Conservation (phyloP, 768 basidiomycete species). For the Hysterangium stoloniferum region DNA sequence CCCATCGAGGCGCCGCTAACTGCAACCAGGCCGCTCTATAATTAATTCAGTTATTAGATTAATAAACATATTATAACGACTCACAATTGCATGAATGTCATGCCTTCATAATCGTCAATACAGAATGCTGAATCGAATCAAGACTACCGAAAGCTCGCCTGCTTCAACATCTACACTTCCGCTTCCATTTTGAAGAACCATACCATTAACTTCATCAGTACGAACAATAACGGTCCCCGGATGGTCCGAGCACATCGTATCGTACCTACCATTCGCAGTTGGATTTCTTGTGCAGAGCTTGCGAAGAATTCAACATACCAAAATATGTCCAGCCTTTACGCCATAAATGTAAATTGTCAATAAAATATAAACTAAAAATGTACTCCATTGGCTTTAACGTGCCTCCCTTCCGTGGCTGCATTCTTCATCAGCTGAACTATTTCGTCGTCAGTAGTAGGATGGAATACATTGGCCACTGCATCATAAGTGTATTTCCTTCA, state of each 20-base stretch:
- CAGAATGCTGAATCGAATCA: not conserved
- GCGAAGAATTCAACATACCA: not conserved
- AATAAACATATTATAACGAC: not conserved
- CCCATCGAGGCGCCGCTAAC: constrained; percentile 12
- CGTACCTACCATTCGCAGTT: constrained; percentile 7
- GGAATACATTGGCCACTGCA: constrained; percentile 8
- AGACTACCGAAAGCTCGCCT: not conserved
- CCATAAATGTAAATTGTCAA: not conserved
- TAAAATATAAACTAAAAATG: not conserved
- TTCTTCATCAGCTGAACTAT: constrained; percentile 9
- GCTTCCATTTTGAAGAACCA: constrained; percentile 2
- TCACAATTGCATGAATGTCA: constrained; percentile 13
- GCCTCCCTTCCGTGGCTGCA: constrained; percentile 7
- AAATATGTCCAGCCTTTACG: constrained; percentile 4
- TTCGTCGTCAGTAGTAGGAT: constrained; percentile 10
- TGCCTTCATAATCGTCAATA: not conserved
- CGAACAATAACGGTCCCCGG: constrained; percentile 11
- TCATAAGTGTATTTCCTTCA: no score
- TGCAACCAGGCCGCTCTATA: constrained; percentile 12
- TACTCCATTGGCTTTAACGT: constrained; percentile 11
- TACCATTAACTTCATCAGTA: constrained; percentile 11
- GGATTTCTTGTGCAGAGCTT: not conserved
- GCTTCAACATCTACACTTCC: constrained; percentile 6
- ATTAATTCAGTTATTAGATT: not conserved
- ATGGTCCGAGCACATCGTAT: constrained; percentile 13